A percentile compares a stretch with the other conserved stretches of the same genome.
These are phyloP conservation scores for Phragmites australis DNA, from an alignment of 176 grass and related monocot species.

Conservation along the genomic window DNA sequence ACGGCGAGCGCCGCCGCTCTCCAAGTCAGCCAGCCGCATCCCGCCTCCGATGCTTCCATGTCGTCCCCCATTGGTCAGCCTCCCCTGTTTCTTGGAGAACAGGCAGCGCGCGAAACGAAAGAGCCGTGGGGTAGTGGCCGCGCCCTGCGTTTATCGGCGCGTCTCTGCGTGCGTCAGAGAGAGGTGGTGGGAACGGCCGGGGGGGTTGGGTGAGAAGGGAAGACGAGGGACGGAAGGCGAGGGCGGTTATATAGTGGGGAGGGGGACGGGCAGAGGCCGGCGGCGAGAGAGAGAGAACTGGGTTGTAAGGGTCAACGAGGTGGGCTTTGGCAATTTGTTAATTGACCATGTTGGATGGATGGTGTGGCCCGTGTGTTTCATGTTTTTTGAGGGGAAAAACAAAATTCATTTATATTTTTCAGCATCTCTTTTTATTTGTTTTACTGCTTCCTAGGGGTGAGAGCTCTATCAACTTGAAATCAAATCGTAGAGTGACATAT, in stretches of 20 bases:
- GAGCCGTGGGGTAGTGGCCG: neutral
- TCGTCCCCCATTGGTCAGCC: slow-evolving; percentile 12
- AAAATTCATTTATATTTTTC: neutral
- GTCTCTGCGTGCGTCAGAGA: neutral
- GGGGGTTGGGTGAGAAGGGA: slow-evolving; percentile 35
- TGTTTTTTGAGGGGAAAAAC: neutral
- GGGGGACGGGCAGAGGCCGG: slow-evolving; percentile 28
- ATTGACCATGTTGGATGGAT: slow-evolving; percentile 38
- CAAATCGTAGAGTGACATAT: too few relatives aligned
- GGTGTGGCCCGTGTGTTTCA: neutral
- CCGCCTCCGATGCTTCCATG: slow-evolving; percentile 23
- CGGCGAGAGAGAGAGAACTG: neutral
- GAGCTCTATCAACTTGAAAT: too few relatives aligned
- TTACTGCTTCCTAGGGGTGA: neutral
- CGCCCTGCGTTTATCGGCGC: too few relatives aligned
- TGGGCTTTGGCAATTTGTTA: slow-evolving; percentile 36
- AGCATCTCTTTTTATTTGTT: neutral
- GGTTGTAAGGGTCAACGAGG: slow-evolving; percentile 62
- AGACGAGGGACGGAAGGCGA: slow-evolving; percentile 19
- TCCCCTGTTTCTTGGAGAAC: slow-evolving; percentile 40
- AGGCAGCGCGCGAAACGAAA: neutral
- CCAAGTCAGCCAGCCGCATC: slow-evolving; percentile 43
- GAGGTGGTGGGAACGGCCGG: slow-evolving; percentile 23
- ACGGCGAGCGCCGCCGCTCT: neutral
- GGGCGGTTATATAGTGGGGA: slow-evolving; percentile 55